Conservation (phyloP, 495 filamentous ascomycete species). For the Neurospora sp. region DNA sequence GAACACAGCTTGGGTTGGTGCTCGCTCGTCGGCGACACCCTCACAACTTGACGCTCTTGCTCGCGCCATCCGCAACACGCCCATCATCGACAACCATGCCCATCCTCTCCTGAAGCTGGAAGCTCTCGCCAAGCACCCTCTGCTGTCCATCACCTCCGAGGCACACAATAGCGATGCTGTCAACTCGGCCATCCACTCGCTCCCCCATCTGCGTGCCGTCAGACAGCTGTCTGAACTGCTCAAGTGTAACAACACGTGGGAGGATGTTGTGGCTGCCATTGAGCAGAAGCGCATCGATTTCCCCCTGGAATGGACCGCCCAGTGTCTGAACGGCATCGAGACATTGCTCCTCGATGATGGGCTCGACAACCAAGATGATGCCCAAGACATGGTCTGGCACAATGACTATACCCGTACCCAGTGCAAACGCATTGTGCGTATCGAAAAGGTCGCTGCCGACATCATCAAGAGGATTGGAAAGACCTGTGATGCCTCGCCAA, state of each 20-base stretch:
- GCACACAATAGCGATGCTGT: conserved; percentile 56
- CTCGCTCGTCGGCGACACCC: conserved; percentile 18
- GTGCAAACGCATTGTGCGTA: conserved; percentile 72
- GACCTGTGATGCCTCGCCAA: conserved; percentile 7
- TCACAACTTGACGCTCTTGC: conserved; percentile 23
- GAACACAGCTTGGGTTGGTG: conserved; percentile 20
- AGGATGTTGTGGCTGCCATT: conserved; percentile 52
- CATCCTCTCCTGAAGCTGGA: conserved; percentile 48
- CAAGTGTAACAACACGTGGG: conserved; percentile 47
- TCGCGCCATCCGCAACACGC: conserved; percentile 49
- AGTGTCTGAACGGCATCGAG: conserved; percentile 67
- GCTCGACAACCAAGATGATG: conserved; percentile 43
- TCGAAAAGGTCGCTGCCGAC: conserved; percentile 65
- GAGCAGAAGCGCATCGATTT: conserved; percentile 43
- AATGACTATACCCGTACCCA: conserved; percentile 48
- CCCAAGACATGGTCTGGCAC: conserved; percentile 60
- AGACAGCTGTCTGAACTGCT: conserved; percentile 58
- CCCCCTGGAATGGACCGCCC: conserved; percentile 46
- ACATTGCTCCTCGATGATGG: conserved; percentile 74
- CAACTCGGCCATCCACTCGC: conserved; percentile 39
- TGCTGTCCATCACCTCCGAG: conserved; percentile 64
- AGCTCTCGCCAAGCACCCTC: conserved; percentile 37
- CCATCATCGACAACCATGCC: conserved; percentile 83
- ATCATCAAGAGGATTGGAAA: conserved; percentile 43
- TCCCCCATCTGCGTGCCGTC: conserved; percentile 62